A percentile compares a stretch with the other conserved stretches of the same genome.
Conservation (phyloP, 2,329 filamentous ascomycete genomes). For the Penicillium sp. region DNA sequence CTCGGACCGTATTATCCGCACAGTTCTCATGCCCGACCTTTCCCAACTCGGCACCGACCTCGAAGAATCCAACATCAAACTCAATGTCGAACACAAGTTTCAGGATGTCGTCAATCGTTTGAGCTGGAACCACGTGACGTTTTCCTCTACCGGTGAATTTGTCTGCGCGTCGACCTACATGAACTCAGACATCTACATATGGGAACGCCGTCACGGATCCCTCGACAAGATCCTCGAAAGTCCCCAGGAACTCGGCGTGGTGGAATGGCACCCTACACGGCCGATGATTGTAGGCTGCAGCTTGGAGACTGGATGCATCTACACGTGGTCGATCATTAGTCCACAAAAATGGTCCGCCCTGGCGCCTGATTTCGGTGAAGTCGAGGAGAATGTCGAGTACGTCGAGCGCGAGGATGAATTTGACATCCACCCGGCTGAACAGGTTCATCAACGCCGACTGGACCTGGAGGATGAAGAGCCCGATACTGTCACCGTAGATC, state of each 20-base stretch:
- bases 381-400: slow-evolving; percentile 98
- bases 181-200: slow-evolving; percentile 98
- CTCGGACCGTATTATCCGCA: slow-evolving; percentile 91
- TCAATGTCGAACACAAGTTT: slow-evolving; percentile 96
- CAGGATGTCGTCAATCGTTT: slow-evolving; percentile 94
- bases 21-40: slow-evolving; percentile 82
- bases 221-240: slow-evolving; percentile 96
- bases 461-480: slow-evolving; percentile 93
- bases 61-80: slow-evolving; percentile 79
- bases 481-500: slow-evolving; percentile 79
- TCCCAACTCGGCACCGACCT: slow-evolving; percentile 57
- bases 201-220: slow-evolving; percentile 91
- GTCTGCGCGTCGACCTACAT: slow-evolving; percentile 96
- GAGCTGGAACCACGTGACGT: slow-evolving; percentile 96
- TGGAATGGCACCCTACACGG: slow-evolving; percentile 93
- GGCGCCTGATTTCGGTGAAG: slow-evolving; percentile 93
- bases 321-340: slow-evolving; percentile 93
- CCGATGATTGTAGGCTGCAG: slow-evolving; percentile 89
- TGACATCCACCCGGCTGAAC: slow-evolving; percentile 92
- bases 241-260: slow-evolving; percentile 91
- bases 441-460: slow-evolving; percentile 85
- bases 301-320: slow-evolving; percentile 87
- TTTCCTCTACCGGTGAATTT: slow-evolving; percentile 91
- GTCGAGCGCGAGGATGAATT: slow-evolving; percentile 96
- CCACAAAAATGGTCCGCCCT: slow-evolving; percentile 97